phyloP scores from a whole-genome alignment of 805 yeast species.

The Lipomyces chichibuensis region DNA sequence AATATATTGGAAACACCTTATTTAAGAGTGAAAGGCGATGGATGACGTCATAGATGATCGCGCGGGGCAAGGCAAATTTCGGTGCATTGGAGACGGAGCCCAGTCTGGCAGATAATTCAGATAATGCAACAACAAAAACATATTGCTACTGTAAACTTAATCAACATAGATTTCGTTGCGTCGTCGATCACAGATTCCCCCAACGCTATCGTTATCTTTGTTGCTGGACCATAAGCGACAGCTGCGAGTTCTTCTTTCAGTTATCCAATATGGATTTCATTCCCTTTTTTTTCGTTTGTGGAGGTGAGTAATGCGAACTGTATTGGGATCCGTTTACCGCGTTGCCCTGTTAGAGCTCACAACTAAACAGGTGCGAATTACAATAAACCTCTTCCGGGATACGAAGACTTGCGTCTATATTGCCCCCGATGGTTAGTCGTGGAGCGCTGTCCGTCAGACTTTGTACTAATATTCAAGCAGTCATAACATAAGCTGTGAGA shows the following conservation, averaged over 20 bases:
- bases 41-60: background rate
- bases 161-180: background rate
- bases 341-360: background rate
- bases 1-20: background rate
- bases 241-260: background rate
- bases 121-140: too few species aligned
- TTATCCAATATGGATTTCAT: conserved; percentile 4
- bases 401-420: conserved; percentile 37
- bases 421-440: conserved; percentile 40
- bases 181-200: background rate
- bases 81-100: too few species aligned
- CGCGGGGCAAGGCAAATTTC: too few species aligned
- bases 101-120: background rate
- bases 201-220: too few species aligned
- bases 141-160: background rate
- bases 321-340: background rate
- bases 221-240: too few species aligned
- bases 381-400: conserved; percentile 35
- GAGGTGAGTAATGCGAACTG: conserved; percentile 32
- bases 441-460: background rate
- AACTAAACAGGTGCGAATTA: conserved; percentile 33
- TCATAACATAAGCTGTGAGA: conserved; percentile 31
- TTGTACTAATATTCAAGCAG: background rate
- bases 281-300: conserved; percentile 31
- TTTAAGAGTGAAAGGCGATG: too few species aligned